Base-by-base conservation (phyloP, 352 stramenopile genomes). In the Phytophthora constricta region DNA sequence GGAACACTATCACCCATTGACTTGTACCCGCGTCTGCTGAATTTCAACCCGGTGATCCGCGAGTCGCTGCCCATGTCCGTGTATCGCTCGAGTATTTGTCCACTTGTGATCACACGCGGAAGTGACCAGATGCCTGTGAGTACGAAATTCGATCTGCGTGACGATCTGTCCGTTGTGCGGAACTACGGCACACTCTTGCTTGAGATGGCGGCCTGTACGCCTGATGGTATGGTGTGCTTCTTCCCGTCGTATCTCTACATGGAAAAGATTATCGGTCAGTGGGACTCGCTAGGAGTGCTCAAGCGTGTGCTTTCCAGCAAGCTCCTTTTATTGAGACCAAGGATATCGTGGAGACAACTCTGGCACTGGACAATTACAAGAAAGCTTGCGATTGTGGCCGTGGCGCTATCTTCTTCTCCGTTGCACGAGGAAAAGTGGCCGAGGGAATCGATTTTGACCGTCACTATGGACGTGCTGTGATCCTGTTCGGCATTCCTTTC, bases 371-470 rank as follows among this genome's bases (percentile, higher is more conserved):
- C 65, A 99, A 99, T 72, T 99, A 98, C 86, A 97, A 98, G 64
- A 94, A 97, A 56, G 98, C 98, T 0, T 99, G 98, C 70, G 87
- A 95, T 33, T 93, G 86, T 52, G 98, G 98, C 26, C 90, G 97
- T 22, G 98, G 98, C 10, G 98, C 97, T 8, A 90, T 99, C 17
- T 99, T 99, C 81, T 90, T 99, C 50, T 99, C 97, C 2, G 95
- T 99, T 47, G 98, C 98, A 23, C 86, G 98, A 53, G 98, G 98
- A 42, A 99, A 99, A 84, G 98, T 99, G 27, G 98, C 98, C 2
- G 98, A 99, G 79, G 98, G 98, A 17, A 99, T 99, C 74, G 98
- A 99, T 89, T 99, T 99, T 74, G 98, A 99, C 74, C 87, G 97
- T 19, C 98, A 99, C 60, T 99, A 99, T 66, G 98, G 98, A 37